Evolutionary conservation across 352 stramenopile genomes (phyloP), one percentile per base, ranked within the genome.

Genomic region (Phytophthora sp.): DNA sequence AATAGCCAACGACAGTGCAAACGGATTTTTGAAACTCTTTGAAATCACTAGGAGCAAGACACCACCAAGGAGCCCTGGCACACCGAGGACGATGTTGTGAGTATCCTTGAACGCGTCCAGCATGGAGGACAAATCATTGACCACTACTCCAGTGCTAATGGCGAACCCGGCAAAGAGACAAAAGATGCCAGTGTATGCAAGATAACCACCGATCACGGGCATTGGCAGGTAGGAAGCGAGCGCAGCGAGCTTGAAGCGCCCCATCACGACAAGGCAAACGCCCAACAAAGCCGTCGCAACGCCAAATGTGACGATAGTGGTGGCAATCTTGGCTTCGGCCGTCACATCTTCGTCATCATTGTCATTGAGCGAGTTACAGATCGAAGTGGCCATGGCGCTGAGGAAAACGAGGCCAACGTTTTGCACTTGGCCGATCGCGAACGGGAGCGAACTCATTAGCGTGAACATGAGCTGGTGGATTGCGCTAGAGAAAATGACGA

Each of bases 361-460:
- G 16, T 84, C 77, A 23, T 89, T 72, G 16, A 98, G 73, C 79
- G 63, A 81, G 51, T 68, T 85, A 75, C 67, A 97, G 46, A 92
- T 91, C 72, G 82, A 98, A 68, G 72, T 87, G 1, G 97, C 93
- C 66, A 99, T 99, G 39, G 84, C 80, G 29, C 76, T 91, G 26
- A 99, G 79, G 74, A 99, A 99, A 65, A 99, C 99, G 7, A 99
- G 84, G 1, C 97, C 97, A 7, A 96, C 96, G 73, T 99, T 95
- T 74, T 99, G 97, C 0, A 99, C 97, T 68, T 98, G 96, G 4
- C 96, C 97, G 27, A 99, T 98, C 9, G 97, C 96, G 75, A 99
- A 99, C 0, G 92, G 89, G 39, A 99, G 71, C 26, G 89, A 91
- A 45, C 86, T 98, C 52, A 98, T 82, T 6, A 87, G 35, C 1